These are phyloP conservation scores for Suhomyces taliae DNA, from an alignment of 1,139 yeast species.

Conservation along the genomic window DNA sequence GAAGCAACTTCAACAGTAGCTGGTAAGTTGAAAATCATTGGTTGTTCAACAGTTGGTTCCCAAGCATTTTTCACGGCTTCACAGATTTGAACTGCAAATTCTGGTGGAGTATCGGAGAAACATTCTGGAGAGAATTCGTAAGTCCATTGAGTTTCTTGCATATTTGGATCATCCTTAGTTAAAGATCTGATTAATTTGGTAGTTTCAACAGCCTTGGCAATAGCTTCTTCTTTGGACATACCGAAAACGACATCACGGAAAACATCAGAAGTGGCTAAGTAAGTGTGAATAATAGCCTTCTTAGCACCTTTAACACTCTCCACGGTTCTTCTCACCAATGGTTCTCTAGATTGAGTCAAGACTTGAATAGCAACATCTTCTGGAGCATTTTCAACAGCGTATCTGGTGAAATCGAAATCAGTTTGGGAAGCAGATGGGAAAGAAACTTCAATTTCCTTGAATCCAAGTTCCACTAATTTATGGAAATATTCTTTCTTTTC, in stretches of 20 bases:
- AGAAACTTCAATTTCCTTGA: constrained; percentile 50
- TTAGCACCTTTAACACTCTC: constrained; percentile 50
- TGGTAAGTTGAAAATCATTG: constrained; percentile 49
- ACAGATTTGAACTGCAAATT: constrained; percentile 46
- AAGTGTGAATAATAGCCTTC: constrained; percentile 48
- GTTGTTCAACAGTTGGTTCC: constrained; percentile 44
- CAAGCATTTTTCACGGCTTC: constrained; percentile 49
- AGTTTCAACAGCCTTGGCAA: constrained; percentile 42
- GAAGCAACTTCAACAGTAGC: constrained; percentile 52
- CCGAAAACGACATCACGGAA: constrained; percentile 49
- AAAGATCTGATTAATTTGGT: constrained; percentile 41
- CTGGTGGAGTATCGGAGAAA: constrained; percentile 46
- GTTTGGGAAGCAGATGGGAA: constrained; percentile 52
- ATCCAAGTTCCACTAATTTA: constrained; percentile 46
- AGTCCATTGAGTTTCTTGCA: constrained; percentile 44
- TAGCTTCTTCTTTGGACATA: constrained; percentile 43
- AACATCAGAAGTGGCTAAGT: constrained; percentile 48
- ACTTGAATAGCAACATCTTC: constrained; percentile 49
- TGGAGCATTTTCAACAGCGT: constrained; percentile 49
- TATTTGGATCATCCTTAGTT: constrained; percentile 44
- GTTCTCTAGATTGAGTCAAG: constrained; percentile 48
- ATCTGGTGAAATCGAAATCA: constrained; percentile 50
- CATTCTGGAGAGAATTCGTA: constrained; percentile 50
- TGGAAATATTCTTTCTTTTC: constrained; percentile 48
- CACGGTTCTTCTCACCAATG: constrained; percentile 44